Evolutionary conservation across 2,329 filamentous ascomycete species (phyloP), one percentile per base, ranked within the genome.

Genomic region (Claviceps fusiformis): DNA sequence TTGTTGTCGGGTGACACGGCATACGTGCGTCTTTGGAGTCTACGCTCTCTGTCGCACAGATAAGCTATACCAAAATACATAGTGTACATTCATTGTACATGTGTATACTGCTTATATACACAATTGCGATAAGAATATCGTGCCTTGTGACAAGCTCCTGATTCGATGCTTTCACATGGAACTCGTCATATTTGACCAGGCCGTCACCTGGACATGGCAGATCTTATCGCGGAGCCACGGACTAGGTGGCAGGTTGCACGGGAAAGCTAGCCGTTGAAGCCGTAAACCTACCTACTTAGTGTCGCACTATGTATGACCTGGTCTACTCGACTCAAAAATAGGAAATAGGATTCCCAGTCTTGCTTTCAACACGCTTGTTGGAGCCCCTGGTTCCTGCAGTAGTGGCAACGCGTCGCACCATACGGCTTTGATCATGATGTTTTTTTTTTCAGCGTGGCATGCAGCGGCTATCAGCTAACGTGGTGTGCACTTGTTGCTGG

Each of bases 321-420:
- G 37, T 41, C 13, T 3, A 41, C 17, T 41, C 13, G 13, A 41
- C 37, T 41, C 43, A 44, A n/a, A n/a, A n/a, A n/a, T n/a, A n/a
- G n/a, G n/a, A 9, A 44, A 10, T 19, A 5, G 29, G 33, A 15
- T 39, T 50, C 10, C 5, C 35, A 17, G 7, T 2, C 17, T 33
- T 19, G 13, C 17, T 44, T 13, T 15, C n/a, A 47, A 29, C 29
- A 47, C 19, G n/a, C 51, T n/a, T n/a, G n/a, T 24, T 29, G 2
- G n/a, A 35, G 27, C 37, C 45, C 50, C 54, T 53, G 50, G 54
- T 53, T 52, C 54, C 50, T 50, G 37, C 50, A 53, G 54, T 53
- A 53, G 50, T 35, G 54, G 33, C 44, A 39, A 44, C 33, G 33
- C 33, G 37, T 43, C 35, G 35, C 19, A 13, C 41, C 41, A 19